Evolutionary conservation across 1,284 basidiomycete species (phyloP).

Genomic region (Boletellus deceptivus): DNA sequence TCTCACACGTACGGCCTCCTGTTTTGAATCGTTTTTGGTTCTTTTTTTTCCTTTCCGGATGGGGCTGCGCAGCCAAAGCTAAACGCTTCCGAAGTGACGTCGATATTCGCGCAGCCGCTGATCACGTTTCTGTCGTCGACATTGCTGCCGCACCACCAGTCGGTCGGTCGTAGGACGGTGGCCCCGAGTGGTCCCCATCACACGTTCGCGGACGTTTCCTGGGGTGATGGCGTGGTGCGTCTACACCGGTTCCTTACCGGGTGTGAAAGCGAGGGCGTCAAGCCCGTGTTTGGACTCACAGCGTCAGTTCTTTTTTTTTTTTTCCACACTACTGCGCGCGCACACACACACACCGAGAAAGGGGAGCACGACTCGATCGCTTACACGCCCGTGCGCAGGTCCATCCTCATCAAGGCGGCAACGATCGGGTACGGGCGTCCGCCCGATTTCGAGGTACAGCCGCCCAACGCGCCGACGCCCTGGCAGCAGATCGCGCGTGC

Average conservation of each 20-base stretch:
- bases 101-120: constrained; percentile 82
- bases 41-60: no score
- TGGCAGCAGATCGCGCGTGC: constrained; percentile 61
- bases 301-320: no score
- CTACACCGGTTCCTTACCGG: constrained; percentile 82
- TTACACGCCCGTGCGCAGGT: constrained; percentile 39
- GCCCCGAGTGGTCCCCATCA: constrained; percentile 49
- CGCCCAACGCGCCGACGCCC: constrained; percentile 52
- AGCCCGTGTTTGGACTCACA: constrained; percentile 81
- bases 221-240: constrained; percentile 41
- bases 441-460: constrained; percentile 64
- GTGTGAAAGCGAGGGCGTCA: constrained; percentile 74
- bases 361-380: neutral
- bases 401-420: constrained; percentile 70
- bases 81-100: constrained; percentile 73
- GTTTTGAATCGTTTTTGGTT: no score
- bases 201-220: constrained; percentile 55
- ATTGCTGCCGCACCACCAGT: constrained; percentile 45
- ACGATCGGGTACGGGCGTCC: constrained; percentile 59
- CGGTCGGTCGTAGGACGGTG: constrained; percentile 38
- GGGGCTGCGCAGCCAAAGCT: constrained; percentile 60
- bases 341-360: neutral
- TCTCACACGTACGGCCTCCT: neutral
- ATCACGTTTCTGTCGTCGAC: constrained; percentile 66
- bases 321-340: neutral